Evolutionary conservation across 108 stramenopile genomes (phyloP), one percentile per base, ranked within the genome.

Genomic region (Pelagomonas calceolata): DNA sequence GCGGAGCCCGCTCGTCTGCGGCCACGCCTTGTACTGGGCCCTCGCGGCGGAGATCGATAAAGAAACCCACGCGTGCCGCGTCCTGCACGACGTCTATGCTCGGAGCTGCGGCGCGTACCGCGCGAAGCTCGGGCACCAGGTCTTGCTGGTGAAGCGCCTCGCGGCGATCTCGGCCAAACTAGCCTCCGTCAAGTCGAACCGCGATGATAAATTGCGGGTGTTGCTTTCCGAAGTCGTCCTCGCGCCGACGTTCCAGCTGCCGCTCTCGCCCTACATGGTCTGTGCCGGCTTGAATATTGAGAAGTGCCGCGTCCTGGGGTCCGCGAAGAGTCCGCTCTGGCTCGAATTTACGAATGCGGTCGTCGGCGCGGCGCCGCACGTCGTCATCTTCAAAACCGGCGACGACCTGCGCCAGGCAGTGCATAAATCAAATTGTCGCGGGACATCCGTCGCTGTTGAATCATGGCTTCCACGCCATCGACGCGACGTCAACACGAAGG

Each of bases 401-500:
- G 87, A 87, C 51, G 87, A 87, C 67, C 65, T 87, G 51, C 78
- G 87, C 17, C 87, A 87, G 68, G n/a, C n/a, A n/a, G n/a, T n/a
- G n/a, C n/a, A n/a, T n/a, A n/a, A n/a, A n/a, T n/a, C n/a, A n/a
- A n/a, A n/a, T n/a, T n/a, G n/a, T n/a, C n/a, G n/a, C n/a, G n/a
- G n/a, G n/a, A n/a, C n/a, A n/a, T n/a, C n/a, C n/a, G n/a, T n/a
- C n/a, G n/a, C n/a, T n/a, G n/a, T n/a, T n/a, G n/a, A n/a, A n/a
- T n/a, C n/a, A n/a, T n/a, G n/a, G n/a, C n/a, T n/a, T n/a, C n/a
- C n/a, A n/a, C n/a, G n/a, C n/a, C n/a, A n/a, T n/a, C n/a, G n/a
- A n/a, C n/a, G n/a, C n/a, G n/a, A n/a, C n/a, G n/a, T n/a, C n/a
- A n/a, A n/a, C n/a, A n/a, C n/a, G n/a, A n/a, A n/a, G n/a, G n/a